Percentiles rank a stretch among this genome's conserved stretches.
These are phyloP conservation scores for Sporisorium graminicola DNA, from an alignment of 1,284 basidiomycete genomes.

Conservation along the genomic window DNA sequence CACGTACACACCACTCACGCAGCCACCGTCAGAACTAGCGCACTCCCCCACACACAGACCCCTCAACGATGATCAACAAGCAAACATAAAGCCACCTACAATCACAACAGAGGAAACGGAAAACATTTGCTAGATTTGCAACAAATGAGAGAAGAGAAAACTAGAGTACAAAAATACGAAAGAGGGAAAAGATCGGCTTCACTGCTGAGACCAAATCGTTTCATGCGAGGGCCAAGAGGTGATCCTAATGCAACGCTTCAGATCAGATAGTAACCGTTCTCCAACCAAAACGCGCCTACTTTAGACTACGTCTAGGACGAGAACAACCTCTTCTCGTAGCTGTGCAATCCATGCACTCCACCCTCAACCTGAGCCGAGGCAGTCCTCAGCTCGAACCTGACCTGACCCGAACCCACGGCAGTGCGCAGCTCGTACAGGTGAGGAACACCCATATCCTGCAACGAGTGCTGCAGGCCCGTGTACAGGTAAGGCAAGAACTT, in stretches of 20 bases:
- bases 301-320: too few relatives aligned
- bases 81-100: not conserved
- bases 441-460: constrained; percentile 91
- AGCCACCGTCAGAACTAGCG: not conserved
- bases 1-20: too few relatives aligned
- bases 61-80: not conserved
- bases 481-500: constrained; percentile 90
- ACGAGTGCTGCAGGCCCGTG: constrained; percentile 91
- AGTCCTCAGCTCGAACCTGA: constrained; percentile 93
- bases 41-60: not conserved
- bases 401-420: constrained; percentile 77
- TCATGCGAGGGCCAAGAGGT: not conserved
- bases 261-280: too few relatives aligned
- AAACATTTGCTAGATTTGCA: not conserved
- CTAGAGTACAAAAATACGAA: not conserved
- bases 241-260: too few relatives aligned
- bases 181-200: not conserved
- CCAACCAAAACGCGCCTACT: too few relatives aligned
- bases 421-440: constrained; percentile 77
- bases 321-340: constrained; percentile 77
- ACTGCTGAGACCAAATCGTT: not conserved
- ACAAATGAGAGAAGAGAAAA: not conserved
- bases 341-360: constrained; percentile 82
- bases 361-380: constrained; percentile 96
- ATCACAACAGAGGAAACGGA: not conserved